Evolutionary conservation across 345 rosid genomes (phyloP).

Genomic region (Lenwebbia sp.): DNA sequence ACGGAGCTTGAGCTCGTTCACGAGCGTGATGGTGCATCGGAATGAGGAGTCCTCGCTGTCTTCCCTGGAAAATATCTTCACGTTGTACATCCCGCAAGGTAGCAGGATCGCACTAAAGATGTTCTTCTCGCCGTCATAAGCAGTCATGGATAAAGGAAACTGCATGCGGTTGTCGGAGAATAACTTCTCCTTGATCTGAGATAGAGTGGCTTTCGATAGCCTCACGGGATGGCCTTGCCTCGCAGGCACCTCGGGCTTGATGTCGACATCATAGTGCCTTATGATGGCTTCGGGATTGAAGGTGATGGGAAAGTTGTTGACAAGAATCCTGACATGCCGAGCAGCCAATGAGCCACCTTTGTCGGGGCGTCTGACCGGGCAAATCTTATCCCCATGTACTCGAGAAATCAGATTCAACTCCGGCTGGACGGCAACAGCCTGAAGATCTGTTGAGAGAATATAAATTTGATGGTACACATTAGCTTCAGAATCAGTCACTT

Average conservation of each 20-base stretch:
- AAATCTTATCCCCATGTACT: neutral
- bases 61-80: constrained; percentile 33
- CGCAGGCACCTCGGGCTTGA: constrained; percentile 27
- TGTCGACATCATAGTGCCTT: constrained; percentile 56
- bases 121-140: constrained; percentile 83
- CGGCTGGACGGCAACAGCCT: neutral
- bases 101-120: constrained; percentile 55
- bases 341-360: constrained; percentile 40
- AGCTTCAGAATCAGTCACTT: neutral
- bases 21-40: constrained; percentile 37
- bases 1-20: constrained; percentile 47
- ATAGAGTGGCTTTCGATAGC: constrained; percentile 31
- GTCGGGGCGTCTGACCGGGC: constrained; percentile 59
- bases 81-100: constrained; percentile 42
- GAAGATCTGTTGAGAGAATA: neutral
- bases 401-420: neutral
- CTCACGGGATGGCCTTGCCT: constrained; percentile 19
- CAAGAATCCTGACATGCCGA: constrained; percentile 25
- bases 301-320: constrained; percentile 52
- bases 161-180: constrained; percentile 24
- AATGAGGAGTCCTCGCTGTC: constrained; percentile 22
- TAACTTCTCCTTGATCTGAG: constrained; percentile 44
- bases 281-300: constrained; percentile 44
- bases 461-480: neutral
- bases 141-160: constrained; percentile 56